phyloP scores from a whole-genome alignment of 495 filamentous ascomycete species.

The Staphylotrichum longicolle region DNA sequence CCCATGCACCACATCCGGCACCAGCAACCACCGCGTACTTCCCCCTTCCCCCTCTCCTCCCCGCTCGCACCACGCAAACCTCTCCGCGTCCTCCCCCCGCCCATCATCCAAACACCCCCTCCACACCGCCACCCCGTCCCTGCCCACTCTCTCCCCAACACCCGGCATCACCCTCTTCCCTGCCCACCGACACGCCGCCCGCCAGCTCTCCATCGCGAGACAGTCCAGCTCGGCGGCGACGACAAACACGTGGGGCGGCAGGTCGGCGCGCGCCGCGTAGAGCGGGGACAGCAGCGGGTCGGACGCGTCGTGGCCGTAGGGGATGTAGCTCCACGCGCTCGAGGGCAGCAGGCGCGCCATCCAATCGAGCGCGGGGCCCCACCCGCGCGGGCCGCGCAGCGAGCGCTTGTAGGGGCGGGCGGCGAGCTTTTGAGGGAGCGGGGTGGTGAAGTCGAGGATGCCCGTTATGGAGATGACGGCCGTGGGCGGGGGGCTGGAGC shows the following conservation, averaged over 20 bases:
- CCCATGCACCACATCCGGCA: slow-evolving; percentile 41
- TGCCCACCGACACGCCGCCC: slow-evolving; percentile 33
- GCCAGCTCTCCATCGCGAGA: slow-evolving; percentile 39
- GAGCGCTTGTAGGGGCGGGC: slow-evolving; percentile 37
- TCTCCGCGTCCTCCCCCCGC: slow-evolving; percentile 22
- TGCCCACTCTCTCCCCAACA: slow-evolving; percentile 29
- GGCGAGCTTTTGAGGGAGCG: slow-evolving; percentile 22
- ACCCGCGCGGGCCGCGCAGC: slow-evolving; percentile 27
- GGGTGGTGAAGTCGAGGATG: slow-evolving; percentile 35
- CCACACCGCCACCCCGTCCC: slow-evolving; percentile 25
- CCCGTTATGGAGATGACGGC: slow-evolving; percentile 35
- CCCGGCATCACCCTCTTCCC: slow-evolving; percentile 24
- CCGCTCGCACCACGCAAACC: slow-evolving; percentile 35
- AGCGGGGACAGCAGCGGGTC: slow-evolving; percentile 36
- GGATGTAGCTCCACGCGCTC: slow-evolving; percentile 29
- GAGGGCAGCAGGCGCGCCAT: slow-evolving; percentile 24
- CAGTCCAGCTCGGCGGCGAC: slow-evolving; percentile 53
- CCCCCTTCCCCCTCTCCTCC: slow-evolving; percentile 18
- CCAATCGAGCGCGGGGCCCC: slow-evolving; percentile 33
- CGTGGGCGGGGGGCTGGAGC: slow-evolving; percentile 30
- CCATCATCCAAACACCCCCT: slow-evolving; percentile 30
- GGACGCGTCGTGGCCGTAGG: slow-evolving; percentile 22
- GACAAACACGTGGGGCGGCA: slow-evolving; percentile 46
- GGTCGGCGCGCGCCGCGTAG: slow-evolving; percentile 30
- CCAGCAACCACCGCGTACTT: slow-evolving; percentile 39